These are phyloP conservation scores for Curvularia sp. DNA, from an alignment of 2,329 filamentous ascomycete species.

Conservation along the genomic window DNA sequence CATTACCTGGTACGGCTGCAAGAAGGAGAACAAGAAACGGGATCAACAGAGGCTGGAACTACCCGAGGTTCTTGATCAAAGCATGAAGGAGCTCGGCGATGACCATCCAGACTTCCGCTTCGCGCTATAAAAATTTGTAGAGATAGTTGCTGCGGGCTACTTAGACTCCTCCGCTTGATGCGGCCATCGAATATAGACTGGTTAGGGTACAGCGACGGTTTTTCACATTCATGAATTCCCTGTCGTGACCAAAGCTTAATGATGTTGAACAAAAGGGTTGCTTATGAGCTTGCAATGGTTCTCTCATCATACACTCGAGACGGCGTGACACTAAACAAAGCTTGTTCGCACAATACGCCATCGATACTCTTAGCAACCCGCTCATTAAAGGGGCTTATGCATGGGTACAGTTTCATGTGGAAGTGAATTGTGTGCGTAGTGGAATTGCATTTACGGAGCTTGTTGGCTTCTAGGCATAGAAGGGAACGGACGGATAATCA, in stretches of 20 bases:
- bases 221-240: background rate
- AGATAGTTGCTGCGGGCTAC: background rate
- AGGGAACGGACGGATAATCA: background rate
- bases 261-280: background rate
- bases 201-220: background rate
- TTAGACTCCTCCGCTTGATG: background rate
- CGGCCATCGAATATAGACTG: background rate
- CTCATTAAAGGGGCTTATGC: background rate
- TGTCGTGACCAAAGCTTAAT: background rate
- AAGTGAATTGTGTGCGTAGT: background rate
- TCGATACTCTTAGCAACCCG: background rate
- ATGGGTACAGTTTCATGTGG: background rate
- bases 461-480: background rate
- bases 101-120: constrained; percentile 62
- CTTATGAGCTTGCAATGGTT: background rate
- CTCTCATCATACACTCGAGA: background rate
- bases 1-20: constrained; percentile 55
- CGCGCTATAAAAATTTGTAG: constrained; percentile 17
- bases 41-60: constrained; percentile 55
- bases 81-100: constrained; percentile 44
- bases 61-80: constrained; percentile 11
- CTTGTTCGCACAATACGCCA: background rate
- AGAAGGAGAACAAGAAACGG: constrained; percentile 57
- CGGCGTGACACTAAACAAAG: background rate
- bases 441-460: background rate